These are phyloP conservation scores for Gossypium ekmanianum DNA, from an alignment of 345 rosid genomes.

Conservation along the genomic window DNA sequence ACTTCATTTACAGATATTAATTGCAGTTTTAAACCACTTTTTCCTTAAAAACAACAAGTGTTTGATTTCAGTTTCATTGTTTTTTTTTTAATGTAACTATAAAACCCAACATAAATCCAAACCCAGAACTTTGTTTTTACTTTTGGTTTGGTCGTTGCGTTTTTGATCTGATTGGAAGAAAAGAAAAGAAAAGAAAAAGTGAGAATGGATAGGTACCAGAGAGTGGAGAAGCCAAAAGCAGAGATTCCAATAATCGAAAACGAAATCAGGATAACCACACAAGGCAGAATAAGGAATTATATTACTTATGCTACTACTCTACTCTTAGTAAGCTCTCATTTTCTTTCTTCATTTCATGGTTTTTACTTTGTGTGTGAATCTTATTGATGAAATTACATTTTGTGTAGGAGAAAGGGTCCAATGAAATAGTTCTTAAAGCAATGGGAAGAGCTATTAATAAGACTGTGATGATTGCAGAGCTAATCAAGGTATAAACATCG, in stretches of 20 bases:
- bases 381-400: background rate
- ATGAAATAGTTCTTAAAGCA: slow-evolving; percentile 63
- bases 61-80: background rate
- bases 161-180: background rate
- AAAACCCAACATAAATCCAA: background rate
- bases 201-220: slow-evolving; percentile 73
- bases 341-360: background rate
- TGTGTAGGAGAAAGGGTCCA: slow-evolving; percentile 55
- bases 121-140: background rate
- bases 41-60: background rate
- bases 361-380: too few species aligned
- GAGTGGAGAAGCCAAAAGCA: slow-evolving; percentile 64
- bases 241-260: slow-evolving; percentile 62
- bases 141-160: background rate
- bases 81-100: background rate
- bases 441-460: slow-evolving; percentile 81
- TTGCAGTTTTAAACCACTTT: background rate
- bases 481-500: slow-evolving; percentile 44
- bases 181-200: background rate
- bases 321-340: slow-evolving; percentile 45
- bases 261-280: slow-evolving; percentile 51
- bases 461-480: slow-evolving; percentile 66
- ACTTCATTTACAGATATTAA: background rate
- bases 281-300: slow-evolving; percentile 55
- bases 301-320: slow-evolving; percentile 80